Percentiles rank a stretch among this genome's conserved stretches.
Conservation (phyloP, 1,284 basidiomycete genomes). For the Violaceomyces palustris region DNA sequence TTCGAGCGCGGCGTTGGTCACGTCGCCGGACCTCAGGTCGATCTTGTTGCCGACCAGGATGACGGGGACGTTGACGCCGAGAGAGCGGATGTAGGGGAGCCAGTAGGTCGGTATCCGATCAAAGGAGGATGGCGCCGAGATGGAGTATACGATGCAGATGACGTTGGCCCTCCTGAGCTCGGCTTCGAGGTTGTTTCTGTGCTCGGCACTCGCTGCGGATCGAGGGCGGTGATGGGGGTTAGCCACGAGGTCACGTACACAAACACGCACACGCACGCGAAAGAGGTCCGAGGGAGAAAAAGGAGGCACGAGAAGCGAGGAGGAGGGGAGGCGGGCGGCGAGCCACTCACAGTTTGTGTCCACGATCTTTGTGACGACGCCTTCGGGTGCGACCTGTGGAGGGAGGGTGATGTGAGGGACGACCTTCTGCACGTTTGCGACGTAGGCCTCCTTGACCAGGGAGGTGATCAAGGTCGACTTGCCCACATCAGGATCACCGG, state of each 20-base stretch:
- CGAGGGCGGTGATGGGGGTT: no score
- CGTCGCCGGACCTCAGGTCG: constrained; percentile 82
- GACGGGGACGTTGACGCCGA: constrained; percentile 87
- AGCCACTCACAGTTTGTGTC: constrained; percentile 30
- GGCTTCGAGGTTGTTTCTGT: constrained; percentile 80
- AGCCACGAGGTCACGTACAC: no score
- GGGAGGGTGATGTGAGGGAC: constrained; percentile 49
- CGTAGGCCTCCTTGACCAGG: constrained; percentile 77
- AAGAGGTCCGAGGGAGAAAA: no score
- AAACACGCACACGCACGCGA: no score
- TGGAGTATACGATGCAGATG: constrained; percentile 90
- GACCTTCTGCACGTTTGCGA: constrained; percentile 67
- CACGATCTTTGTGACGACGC: constrained; percentile 49
- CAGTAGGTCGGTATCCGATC: constrained; percentile 97
- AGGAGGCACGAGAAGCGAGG: no score
- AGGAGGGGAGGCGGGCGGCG: no score
- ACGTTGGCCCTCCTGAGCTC: constrained; percentile 96
- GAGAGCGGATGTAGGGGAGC: constrained; percentile 91
- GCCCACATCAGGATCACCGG: constrained; percentile 73
- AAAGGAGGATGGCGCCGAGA: constrained; percentile 90
- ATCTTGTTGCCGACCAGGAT: constrained; percentile 99
- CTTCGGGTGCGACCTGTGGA: constrained; percentile 47
- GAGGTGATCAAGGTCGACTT: constrained; percentile 48
- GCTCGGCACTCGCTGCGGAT: constrained; percentile 58
- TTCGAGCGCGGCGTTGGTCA: constrained; percentile 89